These are phyloP conservation scores for Clavispora fructus DNA, from an alignment of 805 yeast genomes.

Conservation along the genomic window DNA sequence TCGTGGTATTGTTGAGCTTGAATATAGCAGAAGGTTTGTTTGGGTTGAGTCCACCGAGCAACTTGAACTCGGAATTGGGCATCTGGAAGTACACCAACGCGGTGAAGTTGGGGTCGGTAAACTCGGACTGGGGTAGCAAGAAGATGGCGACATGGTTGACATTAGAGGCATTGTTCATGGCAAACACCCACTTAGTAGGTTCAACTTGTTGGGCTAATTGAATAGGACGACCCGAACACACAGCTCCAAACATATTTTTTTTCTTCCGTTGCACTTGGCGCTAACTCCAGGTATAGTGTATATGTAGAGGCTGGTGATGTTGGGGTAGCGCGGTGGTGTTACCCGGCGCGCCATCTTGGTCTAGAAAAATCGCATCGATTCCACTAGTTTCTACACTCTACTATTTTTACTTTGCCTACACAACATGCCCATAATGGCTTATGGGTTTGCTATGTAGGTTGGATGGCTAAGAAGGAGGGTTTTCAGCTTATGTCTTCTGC, in stretches of 20 bases:
- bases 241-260: constrained; percentile 62
- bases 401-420: background rate
- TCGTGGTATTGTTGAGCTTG: constrained; percentile 51
- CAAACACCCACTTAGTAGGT: constrained; percentile 58
- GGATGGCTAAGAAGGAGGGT: constrained; percentile 13
- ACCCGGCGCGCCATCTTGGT: background rate
- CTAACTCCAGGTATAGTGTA: background rate
- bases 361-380: constrained; percentile 1
- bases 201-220: constrained; percentile 63
- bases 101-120: constrained; percentile 58
- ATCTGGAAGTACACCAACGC: constrained; percentile 89
- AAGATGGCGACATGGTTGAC: constrained; percentile 80
- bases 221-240: constrained; percentile 67
- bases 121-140: constrained; percentile 72
- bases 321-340: background rate
- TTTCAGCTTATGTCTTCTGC: background rate
- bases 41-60: constrained; percentile 58
- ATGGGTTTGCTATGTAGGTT: constrained; percentile 7
- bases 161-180: constrained; percentile 56
- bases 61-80: constrained; percentile 57
- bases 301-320: background rate
- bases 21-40: constrained; percentile 89
- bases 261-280: background rate
- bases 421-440: constrained; percentile 11
- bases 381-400: background rate